phyloP scores from a whole-genome alignment of 805 yeast genomes.

The Maudiozyma serrabonitensis region DNA sequence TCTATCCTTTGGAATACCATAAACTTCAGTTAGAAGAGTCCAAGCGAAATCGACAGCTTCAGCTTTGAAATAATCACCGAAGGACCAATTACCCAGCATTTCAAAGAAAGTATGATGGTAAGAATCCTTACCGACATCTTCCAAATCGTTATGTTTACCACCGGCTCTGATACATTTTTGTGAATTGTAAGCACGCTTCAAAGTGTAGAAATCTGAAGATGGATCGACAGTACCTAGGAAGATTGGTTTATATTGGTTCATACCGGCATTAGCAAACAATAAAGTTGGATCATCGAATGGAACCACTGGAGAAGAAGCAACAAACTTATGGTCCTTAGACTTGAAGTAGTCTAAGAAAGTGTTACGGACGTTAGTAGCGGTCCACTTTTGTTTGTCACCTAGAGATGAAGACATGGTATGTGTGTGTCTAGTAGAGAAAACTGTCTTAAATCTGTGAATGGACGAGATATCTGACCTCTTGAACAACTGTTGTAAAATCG shows the following conservation, averaged over 20 bases:
- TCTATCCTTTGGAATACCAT: conserved; percentile 68
- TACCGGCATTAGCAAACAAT: conserved; percentile 96
- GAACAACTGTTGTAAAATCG: neutral
- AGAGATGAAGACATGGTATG: conserved; percentile 9
- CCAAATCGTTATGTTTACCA: conserved; percentile 96
- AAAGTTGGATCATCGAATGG: conserved; percentile 98
- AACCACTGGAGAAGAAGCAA: conserved; percentile 88
- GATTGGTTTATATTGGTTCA: conserved; percentile 98
- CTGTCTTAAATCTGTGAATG: neutral
- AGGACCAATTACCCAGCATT: conserved; percentile 99
- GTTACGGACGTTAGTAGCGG: conserved; percentile 52
- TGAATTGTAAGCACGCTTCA: conserved; percentile 88
- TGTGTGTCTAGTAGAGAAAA: too few species aligned
- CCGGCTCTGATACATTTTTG: conserved; percentile 99
- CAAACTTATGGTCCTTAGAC: conserved; percentile 60
- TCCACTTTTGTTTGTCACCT: conserved; percentile 36
- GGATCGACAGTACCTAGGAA: conserved; percentile 97
- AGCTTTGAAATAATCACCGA: conserved; percentile 95
- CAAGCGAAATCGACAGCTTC: conserved; percentile 86
- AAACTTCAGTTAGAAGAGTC: conserved; percentile 82
- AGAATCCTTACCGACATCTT: conserved; percentile 96
- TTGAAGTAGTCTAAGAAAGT: conserved; percentile 81
- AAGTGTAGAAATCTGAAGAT: conserved; percentile 67
- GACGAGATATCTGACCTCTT: neutral
- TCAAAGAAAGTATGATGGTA: conserved; percentile 98